Evolutionary conservation across 164 flowering plant genomes (phyloP).

Genomic region (Malania oleifera): DNA sequence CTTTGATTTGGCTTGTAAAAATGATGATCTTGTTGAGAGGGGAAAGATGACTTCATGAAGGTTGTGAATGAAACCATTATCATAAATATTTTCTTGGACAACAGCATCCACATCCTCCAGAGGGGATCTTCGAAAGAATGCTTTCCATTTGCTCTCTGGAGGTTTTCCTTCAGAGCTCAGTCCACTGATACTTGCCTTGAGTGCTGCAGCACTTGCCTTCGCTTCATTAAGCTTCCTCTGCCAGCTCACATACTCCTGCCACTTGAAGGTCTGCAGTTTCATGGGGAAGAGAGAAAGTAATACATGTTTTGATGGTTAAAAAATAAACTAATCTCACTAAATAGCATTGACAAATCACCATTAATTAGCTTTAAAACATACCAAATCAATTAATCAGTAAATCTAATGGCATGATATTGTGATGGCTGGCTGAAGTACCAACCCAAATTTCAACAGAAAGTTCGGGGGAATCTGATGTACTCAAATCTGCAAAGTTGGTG

Average conservation of each 20-base stretch:
- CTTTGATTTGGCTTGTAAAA: conserved; percentile 36
- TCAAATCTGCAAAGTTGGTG: too few relatives aligned
- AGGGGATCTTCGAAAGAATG: conserved; percentile 58
- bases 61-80: conserved; percentile 60
- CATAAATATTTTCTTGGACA: conserved; percentile 58
- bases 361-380: too few relatives aligned
- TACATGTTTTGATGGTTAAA: too few relatives aligned
- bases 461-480: too few relatives aligned
- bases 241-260: conserved; percentile 80
- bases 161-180: conserved; percentile 45
- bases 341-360: too few relatives aligned
- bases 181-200: conserved; percentile 58
- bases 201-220: conserved; percentile 68
- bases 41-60: conserved; percentile 62
- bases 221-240: conserved; percentile 73
- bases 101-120: conserved; percentile 35
- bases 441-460: too few relatives aligned
- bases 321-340: too few relatives aligned
- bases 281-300: background rate
- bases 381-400: too few relatives aligned
- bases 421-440: too few relatives aligned
- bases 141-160: conserved; percentile 61
- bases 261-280: conserved; percentile 67
- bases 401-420: too few relatives aligned
- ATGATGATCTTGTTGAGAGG: conserved; percentile 57